Evolutionary conservation across 129 eudicot genomes (phyloP).

Genomic region (Centaurea solstitialis): DNA sequence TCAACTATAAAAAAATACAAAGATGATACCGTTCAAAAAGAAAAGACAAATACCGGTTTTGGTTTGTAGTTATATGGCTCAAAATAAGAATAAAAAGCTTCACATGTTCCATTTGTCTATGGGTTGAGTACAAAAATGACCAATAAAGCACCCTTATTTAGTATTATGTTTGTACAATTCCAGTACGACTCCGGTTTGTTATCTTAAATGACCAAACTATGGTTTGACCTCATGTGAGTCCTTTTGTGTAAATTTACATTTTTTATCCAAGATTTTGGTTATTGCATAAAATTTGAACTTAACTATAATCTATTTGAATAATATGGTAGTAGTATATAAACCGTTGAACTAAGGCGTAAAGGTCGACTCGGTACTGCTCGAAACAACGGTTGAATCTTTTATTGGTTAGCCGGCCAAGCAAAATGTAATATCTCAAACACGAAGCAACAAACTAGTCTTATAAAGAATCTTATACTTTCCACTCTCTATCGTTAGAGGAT

Average conservation of each 20-base stretch:
- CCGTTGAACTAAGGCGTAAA: too few species aligned
- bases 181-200: background rate
- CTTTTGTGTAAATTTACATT: background rate
- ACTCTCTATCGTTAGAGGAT: too few species aligned
- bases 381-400: too few species aligned
- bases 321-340: too few species aligned
- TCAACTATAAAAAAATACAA: too few species aligned
- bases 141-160: background rate
- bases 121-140: background rate
- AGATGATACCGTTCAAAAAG: background rate
- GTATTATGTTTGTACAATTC: background rate
- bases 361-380: too few species aligned
- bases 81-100: background rate
- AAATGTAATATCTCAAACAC: too few species aligned
- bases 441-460: too few species aligned
- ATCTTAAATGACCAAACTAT: background rate
- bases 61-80: background rate
- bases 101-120: background rate
- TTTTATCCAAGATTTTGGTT: background rate
- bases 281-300: too few species aligned
- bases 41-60: background rate
- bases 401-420: too few species aligned
- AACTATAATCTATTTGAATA: too few species aligned
- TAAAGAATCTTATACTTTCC: too few species aligned
- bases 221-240: background rate